Percentiles rank a stretch among this genome's conserved stretches.
Conservation (phyloP, 1,284 basidiomycete species). For the Ustilago xerochloae region DNA sequence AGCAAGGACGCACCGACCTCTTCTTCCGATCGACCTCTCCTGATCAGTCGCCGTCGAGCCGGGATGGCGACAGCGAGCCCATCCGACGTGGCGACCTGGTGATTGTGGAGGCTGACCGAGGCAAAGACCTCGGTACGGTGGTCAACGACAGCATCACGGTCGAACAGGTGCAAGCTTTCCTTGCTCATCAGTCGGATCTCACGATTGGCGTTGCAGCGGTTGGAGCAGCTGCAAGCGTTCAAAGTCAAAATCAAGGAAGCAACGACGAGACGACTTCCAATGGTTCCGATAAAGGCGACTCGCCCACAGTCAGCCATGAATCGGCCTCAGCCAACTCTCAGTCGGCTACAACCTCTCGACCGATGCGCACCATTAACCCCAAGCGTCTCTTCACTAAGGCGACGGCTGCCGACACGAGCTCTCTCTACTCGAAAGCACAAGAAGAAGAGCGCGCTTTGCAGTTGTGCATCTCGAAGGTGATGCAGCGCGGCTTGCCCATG, state of each 20-base stretch:
- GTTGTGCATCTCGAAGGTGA: slow-evolving; percentile 87
- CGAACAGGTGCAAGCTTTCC: slow-evolving; percentile 79
- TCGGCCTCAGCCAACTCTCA: not conserved
- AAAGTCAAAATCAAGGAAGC: slow-evolving; percentile 1
- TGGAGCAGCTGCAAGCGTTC: slow-evolving; percentile 16
- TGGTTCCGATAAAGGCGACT: slow-evolving; percentile 20
- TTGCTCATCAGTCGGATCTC: slow-evolving; percentile 58
- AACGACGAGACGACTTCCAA: slow-evolving; percentile 23
- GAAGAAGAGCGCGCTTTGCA: slow-evolving; percentile 93
- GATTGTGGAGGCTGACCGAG: slow-evolving; percentile 95
- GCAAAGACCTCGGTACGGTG: slow-evolving; percentile 89
- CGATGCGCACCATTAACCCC: slow-evolving; percentile 72
- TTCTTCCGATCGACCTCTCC: slow-evolving; percentile 76
- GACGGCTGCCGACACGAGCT: slow-evolving; percentile 76
- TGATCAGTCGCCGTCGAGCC: slow-evolving; percentile 19
- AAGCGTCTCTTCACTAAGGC: slow-evolving; percentile 97
- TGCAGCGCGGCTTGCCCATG: slow-evolving; percentile 83
- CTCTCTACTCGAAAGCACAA: slow-evolving; percentile 71
- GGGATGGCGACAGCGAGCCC: slow-evolving; percentile 26
- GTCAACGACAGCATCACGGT: slow-evolving; percentile 73
- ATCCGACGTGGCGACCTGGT: slow-evolving; percentile 87
- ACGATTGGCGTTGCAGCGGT: slow-evolving; percentile 29
- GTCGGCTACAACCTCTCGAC: slow-evolving; percentile 19
- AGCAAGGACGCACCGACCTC: slow-evolving; percentile 92
- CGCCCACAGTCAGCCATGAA: slow-evolving; percentile 15